These are phyloP conservation scores for Trametes versicolor DNA, from an alignment of 1,284 basidiomycete genomes.

Conservation along the genomic window DNA sequence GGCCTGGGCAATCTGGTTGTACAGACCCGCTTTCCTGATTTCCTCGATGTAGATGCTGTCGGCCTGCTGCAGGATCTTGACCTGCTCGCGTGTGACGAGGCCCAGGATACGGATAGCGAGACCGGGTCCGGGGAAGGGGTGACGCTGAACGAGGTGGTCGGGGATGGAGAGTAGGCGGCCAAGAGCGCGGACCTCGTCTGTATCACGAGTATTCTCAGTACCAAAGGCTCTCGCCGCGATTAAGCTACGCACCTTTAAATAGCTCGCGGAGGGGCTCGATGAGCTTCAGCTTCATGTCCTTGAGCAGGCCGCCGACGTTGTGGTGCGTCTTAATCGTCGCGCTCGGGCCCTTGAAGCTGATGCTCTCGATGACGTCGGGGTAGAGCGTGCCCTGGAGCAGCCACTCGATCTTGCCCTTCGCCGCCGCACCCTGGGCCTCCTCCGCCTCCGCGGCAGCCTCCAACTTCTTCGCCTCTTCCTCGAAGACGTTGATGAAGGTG, in stretches of 20 bases:
- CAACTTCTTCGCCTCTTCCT: constrained; percentile 91
- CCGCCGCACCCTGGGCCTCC: constrained; percentile 70
- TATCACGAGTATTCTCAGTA: background rate
- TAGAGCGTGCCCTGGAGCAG: constrained; percentile 98
- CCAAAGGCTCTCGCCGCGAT: background rate
- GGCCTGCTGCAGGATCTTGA: constrained; percentile 93
- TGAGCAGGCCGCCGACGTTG: constrained; percentile 96
- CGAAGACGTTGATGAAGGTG: constrained; percentile 99
- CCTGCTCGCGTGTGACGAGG: constrained; percentile 92
- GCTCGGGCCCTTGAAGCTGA: constrained; percentile 99
- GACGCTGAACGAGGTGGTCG: constrained; percentile 92
- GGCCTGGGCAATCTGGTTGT: constrained; percentile 96
- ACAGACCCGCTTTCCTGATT: constrained; percentile 92
- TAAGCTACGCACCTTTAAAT: constrained; percentile 84
- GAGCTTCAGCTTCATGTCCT: constrained; percentile 99
- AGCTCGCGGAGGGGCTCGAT: constrained; percentile 98
- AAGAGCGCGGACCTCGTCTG: constrained; percentile 96
- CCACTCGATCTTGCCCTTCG: constrained; percentile 96
- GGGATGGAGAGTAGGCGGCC: constrained; percentile 94
- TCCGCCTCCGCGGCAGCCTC: constrained; percentile 87
- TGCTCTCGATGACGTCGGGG: constrained; percentile 99
- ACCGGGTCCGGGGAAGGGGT: constrained; percentile 99
- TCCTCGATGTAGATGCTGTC: constrained; percentile 99
- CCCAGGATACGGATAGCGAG: constrained; percentile 99
- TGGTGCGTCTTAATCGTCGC: constrained; percentile 99